Evolutionary conservation across 2,329 filamentous ascomycete genomes (phyloP).

Genomic region (Meredithiella fracta): DNA sequence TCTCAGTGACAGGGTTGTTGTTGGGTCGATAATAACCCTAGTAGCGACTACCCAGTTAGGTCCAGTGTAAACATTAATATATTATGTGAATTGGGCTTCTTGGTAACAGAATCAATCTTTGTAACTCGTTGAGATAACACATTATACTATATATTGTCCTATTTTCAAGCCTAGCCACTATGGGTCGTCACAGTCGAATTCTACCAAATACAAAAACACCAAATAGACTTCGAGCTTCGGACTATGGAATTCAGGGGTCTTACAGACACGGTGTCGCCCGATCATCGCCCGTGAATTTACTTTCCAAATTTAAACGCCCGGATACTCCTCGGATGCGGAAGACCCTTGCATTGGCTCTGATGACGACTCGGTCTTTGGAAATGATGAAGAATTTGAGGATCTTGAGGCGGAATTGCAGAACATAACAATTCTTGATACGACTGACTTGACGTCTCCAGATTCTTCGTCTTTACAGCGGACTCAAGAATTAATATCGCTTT

Average conservation of each 20-base stretch:
- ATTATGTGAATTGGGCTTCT: too few species aligned
- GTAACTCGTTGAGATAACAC: too few species aligned
- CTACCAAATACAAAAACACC: neutral
- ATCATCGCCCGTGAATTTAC: neutral
- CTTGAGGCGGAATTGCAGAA: conserved; percentile 1
- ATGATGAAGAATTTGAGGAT: neutral
- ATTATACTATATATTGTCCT: too few species aligned
- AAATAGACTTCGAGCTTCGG: neutral
- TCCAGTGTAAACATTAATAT: neutral
- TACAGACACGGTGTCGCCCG: neutral
- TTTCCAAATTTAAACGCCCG: neutral
- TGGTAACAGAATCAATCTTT: too few species aligned
- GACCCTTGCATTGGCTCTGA: neutral
- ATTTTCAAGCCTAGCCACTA: neutral
- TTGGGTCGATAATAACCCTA: conserved; percentile 1
- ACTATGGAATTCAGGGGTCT: neutral
- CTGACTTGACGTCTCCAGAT: conserved; percentile 3
- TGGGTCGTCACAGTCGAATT: neutral
- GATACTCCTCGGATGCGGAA: conserved; percentile 1
- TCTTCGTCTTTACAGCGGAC: neutral
- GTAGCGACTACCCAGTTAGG: neutral
- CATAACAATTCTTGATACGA: conserved; percentile 3
- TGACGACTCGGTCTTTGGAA: neutral
- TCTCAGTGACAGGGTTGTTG: neutral
- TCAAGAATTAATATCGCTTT: neutral